Conservation (phyloP, 176 grass and related monocot species). For the Echinochloa phyllopogon region DNA sequence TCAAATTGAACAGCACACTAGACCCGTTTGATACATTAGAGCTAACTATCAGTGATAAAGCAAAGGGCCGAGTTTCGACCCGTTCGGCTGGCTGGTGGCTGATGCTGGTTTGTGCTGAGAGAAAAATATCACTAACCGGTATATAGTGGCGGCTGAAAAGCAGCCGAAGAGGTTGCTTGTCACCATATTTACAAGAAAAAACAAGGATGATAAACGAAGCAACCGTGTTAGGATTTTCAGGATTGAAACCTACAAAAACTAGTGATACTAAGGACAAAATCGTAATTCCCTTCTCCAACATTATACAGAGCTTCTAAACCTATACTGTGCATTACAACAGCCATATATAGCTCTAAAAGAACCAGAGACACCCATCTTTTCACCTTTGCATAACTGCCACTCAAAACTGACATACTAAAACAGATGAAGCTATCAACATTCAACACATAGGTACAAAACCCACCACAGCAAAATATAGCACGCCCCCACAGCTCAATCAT, state of each 20-base stretch:
- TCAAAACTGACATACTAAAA: constrained; percentile 39
- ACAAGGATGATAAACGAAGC: background rate
- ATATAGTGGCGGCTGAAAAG: too few species aligned
- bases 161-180: too few species aligned
- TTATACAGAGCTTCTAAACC: constrained; percentile 13
- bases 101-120: too few species aligned
- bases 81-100: too few species aligned
- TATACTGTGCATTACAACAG: constrained; percentile 33
- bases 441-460: constrained; percentile 5
- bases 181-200: background rate
- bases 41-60: too few species aligned
- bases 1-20: background rate
- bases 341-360: background rate
- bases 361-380: background rate
- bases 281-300: background rate
- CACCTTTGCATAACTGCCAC: background rate
- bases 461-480: constrained; percentile 8
- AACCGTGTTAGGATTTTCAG: background rate
- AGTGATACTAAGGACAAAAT: constrained; percentile 20
- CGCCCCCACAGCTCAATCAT: constrained; percentile 12
- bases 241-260: constrained; percentile 10
- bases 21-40: too few species aligned
- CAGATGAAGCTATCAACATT: constrained; percentile 30
- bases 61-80: too few species aligned
- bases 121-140: too few species aligned